Base-by-base conservation (phyloP, 1,139 yeast species). In the Geotrichum candidum region DNA sequence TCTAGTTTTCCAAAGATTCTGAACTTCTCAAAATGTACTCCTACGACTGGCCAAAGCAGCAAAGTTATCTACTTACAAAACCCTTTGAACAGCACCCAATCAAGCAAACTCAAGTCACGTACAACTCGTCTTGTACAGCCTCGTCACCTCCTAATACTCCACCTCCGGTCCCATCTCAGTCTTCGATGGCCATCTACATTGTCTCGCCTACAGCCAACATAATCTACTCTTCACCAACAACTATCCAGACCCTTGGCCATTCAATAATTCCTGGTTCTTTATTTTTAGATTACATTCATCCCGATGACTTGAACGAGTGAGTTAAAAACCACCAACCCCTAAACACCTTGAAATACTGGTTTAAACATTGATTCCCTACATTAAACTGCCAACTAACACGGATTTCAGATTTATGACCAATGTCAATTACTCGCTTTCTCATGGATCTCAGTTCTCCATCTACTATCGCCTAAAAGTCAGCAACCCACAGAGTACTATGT, bases 211-310 rank as follows among this genome's bases (percentile, higher is more conserved):
- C 48, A 18, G 58, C 25, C 5, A 48, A 33, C 48, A 33, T 56
- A 23, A 9, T 56, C 11, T 56, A 56, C 48, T 50, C 53, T 7
- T 46, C 58, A 18, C 53, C 53, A 46, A 13, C 23, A 18, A 52
- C 23, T 13, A 52, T 15, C 22, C 45, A 31, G 15, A 10, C 27
- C 13, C 45, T 56, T 10, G 58, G 58, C 10, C 53, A 56, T 23
- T 22, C 45, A 22, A 33, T 51, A 13, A 6, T 23, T 29, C 45
- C 18, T 9, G 58, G 58, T 10, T 50, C 53, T 22, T 56, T 46
- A 18, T 56, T 56, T 22, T 23, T 56, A 13, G 53, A 56, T 25
- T 29, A 48, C 25, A 56, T 56, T 11, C 53, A 56, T 50, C 35
- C 58, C n/a, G 58, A 56, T 15, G 53, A 56, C 38, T 13, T 33